phyloP scores from a whole-genome alignment of 2,329 filamentous ascomycete species.

The Penicillium polonicum region DNA sequence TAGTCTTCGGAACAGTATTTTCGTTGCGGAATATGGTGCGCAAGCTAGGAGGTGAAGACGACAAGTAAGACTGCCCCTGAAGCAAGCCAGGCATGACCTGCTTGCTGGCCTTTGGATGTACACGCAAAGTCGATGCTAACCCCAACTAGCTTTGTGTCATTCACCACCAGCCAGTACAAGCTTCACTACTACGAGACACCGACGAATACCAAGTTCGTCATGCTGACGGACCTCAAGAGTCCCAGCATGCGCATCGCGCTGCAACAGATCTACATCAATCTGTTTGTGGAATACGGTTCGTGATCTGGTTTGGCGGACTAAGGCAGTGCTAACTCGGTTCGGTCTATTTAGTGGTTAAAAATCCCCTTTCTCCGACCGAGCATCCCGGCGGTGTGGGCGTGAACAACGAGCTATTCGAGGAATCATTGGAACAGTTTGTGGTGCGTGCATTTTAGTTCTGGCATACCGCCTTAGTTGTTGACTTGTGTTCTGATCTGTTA shows the following conservation, averaged over 20 bases:
- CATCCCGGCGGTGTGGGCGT: conserved; percentile 62
- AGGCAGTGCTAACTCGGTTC: conserved; percentile 8
- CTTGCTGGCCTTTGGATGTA: background rate
- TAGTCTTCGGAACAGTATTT: conserved; percentile 96
- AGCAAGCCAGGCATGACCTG: background rate
- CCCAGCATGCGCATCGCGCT: conserved; percentile 90
- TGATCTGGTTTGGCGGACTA: background rate
- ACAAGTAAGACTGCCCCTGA: conserved; percentile 52
- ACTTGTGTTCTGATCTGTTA: conserved; percentile 23
- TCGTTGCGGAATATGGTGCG: conserved; percentile 94
- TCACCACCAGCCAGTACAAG: conserved; percentile 92
- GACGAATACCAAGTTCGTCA: conserved; percentile 91
- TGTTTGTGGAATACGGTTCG: conserved; percentile 91
- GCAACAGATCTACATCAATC: conserved; percentile 97
- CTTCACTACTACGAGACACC: conserved; percentile 99
- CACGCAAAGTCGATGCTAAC: background rate
- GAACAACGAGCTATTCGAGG: conserved; percentile 64
- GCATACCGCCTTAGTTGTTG: conserved; percentile 9
- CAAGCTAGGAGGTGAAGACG: conserved; percentile 89
- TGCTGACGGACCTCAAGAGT: conserved; percentile 87
- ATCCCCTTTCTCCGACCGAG: conserved; percentile 60
- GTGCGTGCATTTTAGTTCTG: conserved; percentile 33
- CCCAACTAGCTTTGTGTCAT: conserved; percentile 74
- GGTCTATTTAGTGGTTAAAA: conserved; percentile 56
- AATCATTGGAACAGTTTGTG: conserved; percentile 54